These are phyloP conservation scores for Corynascus novoguineensis DNA, from an alignment of 495 filamentous ascomycete genomes.

Conservation along the genomic window DNA sequence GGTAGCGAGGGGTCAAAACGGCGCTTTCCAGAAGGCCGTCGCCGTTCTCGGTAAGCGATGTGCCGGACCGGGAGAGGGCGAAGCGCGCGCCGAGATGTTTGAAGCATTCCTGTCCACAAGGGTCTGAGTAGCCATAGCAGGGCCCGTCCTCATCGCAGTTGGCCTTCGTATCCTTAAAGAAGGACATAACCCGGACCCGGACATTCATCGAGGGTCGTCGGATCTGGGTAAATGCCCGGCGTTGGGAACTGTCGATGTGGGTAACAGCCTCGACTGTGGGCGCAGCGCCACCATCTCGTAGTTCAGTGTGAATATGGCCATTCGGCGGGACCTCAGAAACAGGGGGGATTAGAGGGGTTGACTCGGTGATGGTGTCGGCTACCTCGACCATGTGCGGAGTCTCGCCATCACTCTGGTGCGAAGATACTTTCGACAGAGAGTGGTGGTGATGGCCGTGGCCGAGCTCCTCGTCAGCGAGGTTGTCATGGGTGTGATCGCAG, in stretches of 20 bases:
- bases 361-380: constrained; percentile 20
- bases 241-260: constrained; percentile 11
- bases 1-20: constrained; percentile 23
- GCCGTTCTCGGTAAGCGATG: constrained; percentile 25
- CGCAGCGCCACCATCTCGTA: not conserved
- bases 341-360: constrained; percentile 28
- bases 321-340: not conserved
- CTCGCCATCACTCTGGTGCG: constrained; percentile 21
- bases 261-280: constrained; percentile 11
- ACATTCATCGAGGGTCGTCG: constrained; percentile 46
- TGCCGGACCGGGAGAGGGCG: constrained; percentile 22
- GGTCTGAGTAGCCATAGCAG: constrained; percentile 79
- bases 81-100: constrained; percentile 42
- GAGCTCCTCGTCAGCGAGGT: constrained; percentile 36
- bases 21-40: constrained; percentile 25
- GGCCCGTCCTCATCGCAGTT: constrained; percentile 69
- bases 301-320: constrained; percentile 15
- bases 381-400: constrained; percentile 21
- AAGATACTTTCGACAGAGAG: constrained; percentile 25
- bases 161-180: constrained; percentile 62
- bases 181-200: constrained; percentile 52
- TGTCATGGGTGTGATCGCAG: constrained; percentile 77
- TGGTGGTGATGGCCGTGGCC: constrained; percentile 20
- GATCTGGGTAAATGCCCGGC: not conserved
- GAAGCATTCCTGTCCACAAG: constrained; percentile 78